Base-by-base conservation (phyloP, 1,284 basidiomycete genomes). In the Malassezia japonica region DNA sequence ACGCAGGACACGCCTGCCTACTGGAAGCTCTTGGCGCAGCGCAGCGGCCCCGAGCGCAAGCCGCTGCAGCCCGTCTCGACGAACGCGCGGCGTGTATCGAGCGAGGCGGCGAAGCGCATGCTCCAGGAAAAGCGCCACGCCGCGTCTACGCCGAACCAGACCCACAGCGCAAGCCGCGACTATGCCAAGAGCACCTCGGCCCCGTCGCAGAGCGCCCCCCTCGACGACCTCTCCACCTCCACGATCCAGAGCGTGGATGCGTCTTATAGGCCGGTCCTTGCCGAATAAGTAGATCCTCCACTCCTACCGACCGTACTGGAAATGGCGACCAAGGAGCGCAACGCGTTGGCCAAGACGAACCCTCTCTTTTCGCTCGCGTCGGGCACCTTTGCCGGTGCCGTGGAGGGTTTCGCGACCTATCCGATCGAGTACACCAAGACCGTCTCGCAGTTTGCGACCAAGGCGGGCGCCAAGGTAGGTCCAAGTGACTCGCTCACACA, bases 381-480 rank as follows among this genome's bases (percentile, higher is more conserved):
- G 1, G 92, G 94, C 23, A 82, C 88, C n/a, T 85, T 85, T 0
- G 92, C 92, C 16, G 92, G 94, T 16, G 90, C 85, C 2, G 79
- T 95, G 43, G 92, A 96, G 77, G 88, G 78, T 8, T 78, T 79
- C 57, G 65, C 78, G 29, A 67, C 85, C n/a, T 91, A 89, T 62
- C 91, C 92, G 0, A 85, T 89, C 6, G 92, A 98, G 72, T 90
- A 83, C 65, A 83, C 91, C 50, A 95, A 95, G 72, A 79, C 78
- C 12, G 75, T 76, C 52, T 64, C 77, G 23, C 78, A 79, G 58
- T 78, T 79, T 54, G 74, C 74, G 9, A 66, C 60, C n/a, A 64
- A 62, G 44, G 46, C 55, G 2, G 64, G 64, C 9, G 59, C 56
- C 16, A 67, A 61, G 49, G 50, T 54, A 41, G 40, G 50, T 39